Evolutionary conservation across 1,284 basidiomycete genomes (phyloP).

Genomic region (Exobasidium rhododendri): DNA sequence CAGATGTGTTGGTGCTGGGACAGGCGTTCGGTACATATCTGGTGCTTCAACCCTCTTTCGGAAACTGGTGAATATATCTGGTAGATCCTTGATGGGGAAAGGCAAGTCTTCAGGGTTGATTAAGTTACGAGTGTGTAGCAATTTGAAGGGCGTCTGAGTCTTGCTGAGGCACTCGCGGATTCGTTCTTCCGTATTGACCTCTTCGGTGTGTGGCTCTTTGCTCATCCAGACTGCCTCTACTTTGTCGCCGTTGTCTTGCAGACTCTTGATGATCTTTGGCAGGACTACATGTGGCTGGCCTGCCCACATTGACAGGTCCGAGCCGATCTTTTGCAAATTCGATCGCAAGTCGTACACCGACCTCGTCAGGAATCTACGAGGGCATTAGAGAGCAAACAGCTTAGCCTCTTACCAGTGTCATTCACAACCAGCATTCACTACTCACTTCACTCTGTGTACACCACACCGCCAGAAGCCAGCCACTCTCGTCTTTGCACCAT

Average conservation of each 20-base stretch:
- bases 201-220: conserved; percentile 47
- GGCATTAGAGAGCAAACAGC: neutral
- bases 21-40: conserved; percentile 30
- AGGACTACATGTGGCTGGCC: conserved; percentile 38
- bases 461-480: conserved; percentile 37
- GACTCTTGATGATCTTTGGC: conserved; percentile 53
- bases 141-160: neutral
- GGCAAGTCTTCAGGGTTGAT: conserved; percentile 18
- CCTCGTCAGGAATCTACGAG: conserved; percentile 31
- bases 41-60: conserved; percentile 40
- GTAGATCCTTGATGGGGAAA: conserved; percentile 37
- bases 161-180: conserved; percentile 16
- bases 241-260: conserved; percentile 54
- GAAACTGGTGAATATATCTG: conserved; percentile 48
- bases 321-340: conserved; percentile 22
- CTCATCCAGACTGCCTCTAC: conserved; percentile 59
- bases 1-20: conserved; percentile 27
- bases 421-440: neutral
- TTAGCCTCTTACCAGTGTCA: neutral
- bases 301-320: conserved; percentile 38
- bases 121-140: conserved; percentile 5
- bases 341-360: conserved; percentile 38
- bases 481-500: conserved; percentile 33
- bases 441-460: conserved; percentile 31
- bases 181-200: conserved; percentile 32